phyloP scores from a whole-genome alignment of 108 stramenopile species.

The Cyclotella atomus region DNA sequence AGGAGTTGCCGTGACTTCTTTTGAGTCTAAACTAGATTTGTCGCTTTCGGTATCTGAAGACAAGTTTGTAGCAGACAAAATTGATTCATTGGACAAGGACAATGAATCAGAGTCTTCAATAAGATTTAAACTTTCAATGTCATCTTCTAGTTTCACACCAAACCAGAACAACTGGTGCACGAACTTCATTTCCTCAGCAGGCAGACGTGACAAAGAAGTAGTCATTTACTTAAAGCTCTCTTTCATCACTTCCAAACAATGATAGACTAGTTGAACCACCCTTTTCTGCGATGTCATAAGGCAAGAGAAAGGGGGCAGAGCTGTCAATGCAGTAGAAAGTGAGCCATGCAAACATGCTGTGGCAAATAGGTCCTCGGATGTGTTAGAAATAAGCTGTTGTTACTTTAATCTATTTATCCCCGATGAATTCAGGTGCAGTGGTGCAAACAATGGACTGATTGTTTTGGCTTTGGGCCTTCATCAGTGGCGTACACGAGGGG shows the following conservation, averaged over 20 bases:
- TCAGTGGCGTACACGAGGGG: slow-evolving; percentile 1
- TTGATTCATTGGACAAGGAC: slow-evolving; percentile 13
- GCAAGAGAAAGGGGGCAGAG: slow-evolving; percentile 50
- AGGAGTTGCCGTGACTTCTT: slow-evolving; percentile 11
- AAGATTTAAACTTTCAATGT: slow-evolving; percentile 27
- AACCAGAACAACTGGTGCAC: slow-evolving; percentile 56
- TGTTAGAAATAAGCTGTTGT: too few species aligned
- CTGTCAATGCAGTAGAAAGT: slow-evolving; percentile 43
- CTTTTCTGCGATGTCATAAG: slow-evolving; percentile 30
- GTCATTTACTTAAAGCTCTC: slow-evolving; percentile 11
- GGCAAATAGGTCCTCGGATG: slow-evolving; percentile 45
- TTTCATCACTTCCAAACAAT: slow-evolving; percentile 40
- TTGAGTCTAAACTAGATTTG: slow-evolving; percentile 3
- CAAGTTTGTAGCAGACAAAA: slow-evolving; percentile 3
- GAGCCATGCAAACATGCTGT: slow-evolving; percentile 37
- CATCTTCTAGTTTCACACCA: slow-evolving; percentile 60
- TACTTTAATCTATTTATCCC: too few species aligned
- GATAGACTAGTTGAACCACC: slow-evolving; percentile 43
- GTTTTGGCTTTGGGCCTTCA: slow-evolving; percentile 1
- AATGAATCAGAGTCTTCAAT: slow-evolving; percentile 6
- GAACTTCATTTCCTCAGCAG: slow-evolving; percentile 46
- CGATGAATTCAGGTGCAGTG: not conserved
- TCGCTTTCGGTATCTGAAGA: slow-evolving; percentile 3
- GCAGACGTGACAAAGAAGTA: slow-evolving; percentile 2
- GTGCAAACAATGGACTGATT: slow-evolving; percentile 3